These are phyloP conservation scores for Aspergillus baeticus DNA, from an alignment of 495 filamentous ascomycete genomes.

Conservation along the genomic window DNA sequence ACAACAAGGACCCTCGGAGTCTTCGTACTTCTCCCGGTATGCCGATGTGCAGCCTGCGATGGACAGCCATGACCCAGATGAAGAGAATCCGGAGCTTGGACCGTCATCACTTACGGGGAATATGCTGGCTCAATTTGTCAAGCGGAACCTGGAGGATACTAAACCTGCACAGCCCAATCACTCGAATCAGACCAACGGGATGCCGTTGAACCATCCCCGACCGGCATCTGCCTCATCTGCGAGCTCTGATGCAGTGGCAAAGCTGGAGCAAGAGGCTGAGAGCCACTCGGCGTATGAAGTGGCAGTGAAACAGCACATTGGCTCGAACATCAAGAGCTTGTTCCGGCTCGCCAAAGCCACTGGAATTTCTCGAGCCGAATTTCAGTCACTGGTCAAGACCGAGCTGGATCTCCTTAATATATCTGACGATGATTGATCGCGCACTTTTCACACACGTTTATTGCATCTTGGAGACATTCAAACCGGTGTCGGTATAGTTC, in stretches of 20 bases:
- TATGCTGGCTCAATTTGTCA: slow-evolving; percentile 38
- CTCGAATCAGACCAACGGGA: slow-evolving; percentile 23
- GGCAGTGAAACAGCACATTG: slow-evolving; percentile 86
- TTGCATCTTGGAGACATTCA: background rate
- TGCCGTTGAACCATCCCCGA: slow-evolving; percentile 41
- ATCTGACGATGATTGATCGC: slow-evolving; percentile 62
- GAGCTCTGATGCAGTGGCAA: slow-evolving; percentile 60
- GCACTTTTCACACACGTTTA: background rate
- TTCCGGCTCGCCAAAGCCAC: slow-evolving; percentile 75
- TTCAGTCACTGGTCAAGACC: slow-evolving; percentile 73
- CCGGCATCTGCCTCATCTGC: slow-evolving; percentile 52
- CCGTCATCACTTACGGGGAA: slow-evolving; percentile 56
- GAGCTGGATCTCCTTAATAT: slow-evolving; percentile 78
- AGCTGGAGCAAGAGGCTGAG: slow-evolving; percentile 63
- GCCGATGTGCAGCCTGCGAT: slow-evolving; percentile 84
- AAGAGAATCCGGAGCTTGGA: slow-evolving; percentile 50
- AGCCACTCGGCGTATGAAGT: slow-evolving; percentile 68
- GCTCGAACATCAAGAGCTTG: slow-evolving; percentile 83
- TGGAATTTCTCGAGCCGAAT: slow-evolving; percentile 81
- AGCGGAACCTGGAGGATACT: slow-evolving; percentile 25
- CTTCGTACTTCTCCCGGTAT: slow-evolving; percentile 81
- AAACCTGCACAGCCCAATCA: slow-evolving; percentile 24
- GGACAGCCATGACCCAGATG: slow-evolving; percentile 81
- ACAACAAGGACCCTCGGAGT: slow-evolving; percentile 30
- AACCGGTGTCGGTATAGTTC: slow-evolving; percentile 1